These are phyloP conservation scores for Cyberlindnera maritima DNA, from an alignment of 805 yeast genomes.

Conservation along the genomic window DNA sequence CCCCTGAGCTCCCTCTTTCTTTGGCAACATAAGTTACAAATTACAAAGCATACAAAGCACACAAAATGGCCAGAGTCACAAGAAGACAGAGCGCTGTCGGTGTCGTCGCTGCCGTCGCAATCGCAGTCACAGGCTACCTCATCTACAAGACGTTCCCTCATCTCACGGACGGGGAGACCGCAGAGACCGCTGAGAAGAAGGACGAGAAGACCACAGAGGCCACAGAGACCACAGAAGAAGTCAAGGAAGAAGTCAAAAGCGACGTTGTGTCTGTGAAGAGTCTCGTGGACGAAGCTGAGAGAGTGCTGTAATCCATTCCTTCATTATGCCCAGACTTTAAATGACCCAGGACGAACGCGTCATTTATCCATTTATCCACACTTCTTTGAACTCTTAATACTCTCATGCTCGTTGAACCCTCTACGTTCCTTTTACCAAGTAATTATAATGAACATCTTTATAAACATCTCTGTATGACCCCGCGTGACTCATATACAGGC, in stretches of 20 bases:
- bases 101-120: conserved; percentile 14
- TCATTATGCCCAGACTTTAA: too few relatives aligned
- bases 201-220: neutral
- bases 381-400: too few relatives aligned
- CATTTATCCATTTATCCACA: too few relatives aligned
- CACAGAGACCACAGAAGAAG: neutral
- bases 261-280: neutral
- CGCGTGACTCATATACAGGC: too few relatives aligned
- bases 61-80: conserved; percentile 13
- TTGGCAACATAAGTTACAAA: too few relatives aligned
- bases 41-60: too few relatives aligned
- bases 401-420: neutral
- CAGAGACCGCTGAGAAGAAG: neutral
- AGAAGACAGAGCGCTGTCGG: conserved; percentile 16
- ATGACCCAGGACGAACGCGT: neutral
- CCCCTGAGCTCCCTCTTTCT: too few relatives aligned
- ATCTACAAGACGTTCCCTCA: conserved; percentile 21
- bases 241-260: neutral
- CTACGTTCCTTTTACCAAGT: neutral
- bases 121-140: conserved; percentile 16
- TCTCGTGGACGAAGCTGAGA: conserved; percentile 5
- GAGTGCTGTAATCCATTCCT: neutral
- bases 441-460: neutral
- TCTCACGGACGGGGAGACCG: conserved; percentile 3
- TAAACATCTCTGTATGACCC: too few relatives aligned